These are phyloP conservation scores for Penicillium malachiteum DNA, from an alignment of 495 filamentous ascomycete species.

Conservation along the genomic window DNA sequence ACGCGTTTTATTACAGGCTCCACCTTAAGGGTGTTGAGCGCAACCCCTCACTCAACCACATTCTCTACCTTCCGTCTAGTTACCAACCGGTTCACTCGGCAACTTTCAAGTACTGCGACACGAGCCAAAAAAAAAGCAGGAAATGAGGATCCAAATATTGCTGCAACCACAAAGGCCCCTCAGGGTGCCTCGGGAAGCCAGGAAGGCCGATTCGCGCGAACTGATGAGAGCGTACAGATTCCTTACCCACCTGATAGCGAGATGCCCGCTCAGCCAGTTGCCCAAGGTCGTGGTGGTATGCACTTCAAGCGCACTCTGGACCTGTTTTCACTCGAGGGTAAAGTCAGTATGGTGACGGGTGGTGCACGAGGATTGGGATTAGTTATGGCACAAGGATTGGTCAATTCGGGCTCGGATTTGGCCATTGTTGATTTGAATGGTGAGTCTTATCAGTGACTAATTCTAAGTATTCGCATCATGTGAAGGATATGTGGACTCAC, in stretches of 20 bases:
- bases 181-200: slow-evolving; percentile 31
- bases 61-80: no score
- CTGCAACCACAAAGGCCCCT: slow-evolving; percentile 35
- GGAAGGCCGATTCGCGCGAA: slow-evolving; percentile 65
- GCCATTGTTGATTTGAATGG: slow-evolving; percentile 93
- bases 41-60: no score
- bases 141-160: slow-evolving; percentile 29
- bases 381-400: slow-evolving; percentile 87
- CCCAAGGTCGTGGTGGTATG: slow-evolving; percentile 68
- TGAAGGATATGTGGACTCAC: neutral
- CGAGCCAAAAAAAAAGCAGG: slow-evolving; percentile 21
- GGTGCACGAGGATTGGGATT: slow-evolving; percentile 83
- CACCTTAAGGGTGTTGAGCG: no score
- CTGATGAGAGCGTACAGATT: slow-evolving; percentile 71
- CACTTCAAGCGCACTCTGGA: slow-evolving; percentile 71
- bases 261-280: slow-evolving; percentile 62
- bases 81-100: no score
- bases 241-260: slow-evolving; percentile 70
- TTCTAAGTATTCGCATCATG: neutral
- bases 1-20: no score
- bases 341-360: slow-evolving; percentile 78
- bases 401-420: slow-evolving; percentile 82
- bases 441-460: slow-evolving; percentile 39
- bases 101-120: no score
- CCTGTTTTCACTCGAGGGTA: slow-evolving; percentile 76